phyloP scores from a whole-genome alignment of 1,284 basidiomycete genomes.

The Laetiporus sulphureus region DNA sequence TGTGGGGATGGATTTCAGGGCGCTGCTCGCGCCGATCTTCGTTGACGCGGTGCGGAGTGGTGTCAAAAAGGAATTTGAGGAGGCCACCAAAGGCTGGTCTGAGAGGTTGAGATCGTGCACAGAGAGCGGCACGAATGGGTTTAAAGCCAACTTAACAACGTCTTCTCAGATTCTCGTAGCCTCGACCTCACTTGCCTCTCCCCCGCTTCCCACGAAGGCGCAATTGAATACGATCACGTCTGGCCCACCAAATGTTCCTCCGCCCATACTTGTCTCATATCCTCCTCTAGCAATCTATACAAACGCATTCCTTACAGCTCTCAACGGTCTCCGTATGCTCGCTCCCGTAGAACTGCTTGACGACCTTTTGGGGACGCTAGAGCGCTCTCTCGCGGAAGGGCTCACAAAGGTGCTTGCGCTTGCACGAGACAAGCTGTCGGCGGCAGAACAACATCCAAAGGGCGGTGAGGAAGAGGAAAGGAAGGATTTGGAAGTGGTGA shows the following conservation, averaged over 20 bases:
- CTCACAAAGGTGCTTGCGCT: conserved; percentile 28
- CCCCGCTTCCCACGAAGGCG: conserved; percentile 19
- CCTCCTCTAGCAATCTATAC: conserved; percentile 73
- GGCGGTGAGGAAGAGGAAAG: conserved; percentile 25
- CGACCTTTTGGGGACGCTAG: conserved; percentile 42
- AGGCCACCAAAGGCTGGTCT: conserved; percentile 22
- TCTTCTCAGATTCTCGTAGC: conserved; percentile 18
- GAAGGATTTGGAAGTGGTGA: conserved; percentile 37
- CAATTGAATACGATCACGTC: conserved; percentile 17
- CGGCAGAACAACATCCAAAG: conserved; percentile 15
- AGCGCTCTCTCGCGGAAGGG: conserved; percentile 41
- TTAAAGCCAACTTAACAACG: conserved; percentile 9
- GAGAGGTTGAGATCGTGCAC: conserved; percentile 7
- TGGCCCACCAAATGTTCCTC: conserved; percentile 48
- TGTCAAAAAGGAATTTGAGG: conserved; percentile 35
- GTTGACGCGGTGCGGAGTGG: conserved; percentile 46
- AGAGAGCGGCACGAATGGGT: conserved; percentile 9
- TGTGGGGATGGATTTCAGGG: conserved; percentile 83
- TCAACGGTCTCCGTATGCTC: conserved; percentile 80
- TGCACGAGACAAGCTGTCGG: conserved; percentile 15
- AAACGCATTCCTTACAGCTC: conserved; percentile 67
- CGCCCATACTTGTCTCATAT: conserved; percentile 63
- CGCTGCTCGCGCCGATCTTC: conserved; percentile 59
- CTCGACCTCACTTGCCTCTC: conserved; percentile 14
- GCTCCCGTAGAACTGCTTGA: conserved; percentile 57